These are phyloP conservation scores for Arachis monticola DNA, from an alignment of 331 rosid species.

Conservation along the genomic window DNA sequence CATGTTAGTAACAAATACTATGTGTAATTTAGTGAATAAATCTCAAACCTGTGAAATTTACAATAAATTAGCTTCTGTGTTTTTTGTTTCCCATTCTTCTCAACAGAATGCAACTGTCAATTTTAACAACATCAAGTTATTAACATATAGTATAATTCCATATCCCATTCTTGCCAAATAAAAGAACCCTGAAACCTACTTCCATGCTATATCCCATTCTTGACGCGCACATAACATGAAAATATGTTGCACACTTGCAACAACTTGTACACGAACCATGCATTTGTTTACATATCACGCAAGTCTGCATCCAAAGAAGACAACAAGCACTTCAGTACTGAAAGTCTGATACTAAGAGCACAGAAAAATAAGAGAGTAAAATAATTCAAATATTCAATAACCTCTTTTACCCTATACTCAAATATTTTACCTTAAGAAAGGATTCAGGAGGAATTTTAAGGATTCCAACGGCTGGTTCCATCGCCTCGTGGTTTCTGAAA, in stretches of 20 bases:
- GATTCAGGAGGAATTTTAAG: slow-evolving; percentile 69
- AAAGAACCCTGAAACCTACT: slow-evolving; percentile 55
- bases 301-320: slow-evolving; percentile 60
- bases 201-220: slow-evolving; percentile 92
- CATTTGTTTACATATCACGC: slow-evolving; percentile 84
- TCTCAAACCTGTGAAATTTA: slow-evolving; percentile 78
- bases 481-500: slow-evolving; percentile 74
- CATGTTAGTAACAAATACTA: neutral
- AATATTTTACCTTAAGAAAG: slow-evolving; percentile 68
- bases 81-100: slow-evolving; percentile 72
- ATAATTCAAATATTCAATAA: neutral
- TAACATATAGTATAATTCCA: slow-evolving; percentile 1
- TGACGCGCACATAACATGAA: slow-evolving; percentile 86
- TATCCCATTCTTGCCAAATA: slow-evolving; percentile 6
- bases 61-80: slow-evolving; percentile 74
- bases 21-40: slow-evolving; percentile 11
- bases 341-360: neutral
- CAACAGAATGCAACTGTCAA: slow-evolving; percentile 75
- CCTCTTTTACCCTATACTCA: slow-evolving; percentile 1
- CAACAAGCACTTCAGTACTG: slow-evolving; percentile 17
- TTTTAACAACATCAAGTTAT: slow-evolving; percentile 37
- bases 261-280: slow-evolving; percentile 96
- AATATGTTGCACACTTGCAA: slow-evolving; percentile 90
- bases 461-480: slow-evolving; percentile 98
- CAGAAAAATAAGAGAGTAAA: neutral